Evolutionary conservation across 192 early-diverging fungal genomes (phyloP).

Genomic region (Rhizoclosmatium sp.): DNA sequence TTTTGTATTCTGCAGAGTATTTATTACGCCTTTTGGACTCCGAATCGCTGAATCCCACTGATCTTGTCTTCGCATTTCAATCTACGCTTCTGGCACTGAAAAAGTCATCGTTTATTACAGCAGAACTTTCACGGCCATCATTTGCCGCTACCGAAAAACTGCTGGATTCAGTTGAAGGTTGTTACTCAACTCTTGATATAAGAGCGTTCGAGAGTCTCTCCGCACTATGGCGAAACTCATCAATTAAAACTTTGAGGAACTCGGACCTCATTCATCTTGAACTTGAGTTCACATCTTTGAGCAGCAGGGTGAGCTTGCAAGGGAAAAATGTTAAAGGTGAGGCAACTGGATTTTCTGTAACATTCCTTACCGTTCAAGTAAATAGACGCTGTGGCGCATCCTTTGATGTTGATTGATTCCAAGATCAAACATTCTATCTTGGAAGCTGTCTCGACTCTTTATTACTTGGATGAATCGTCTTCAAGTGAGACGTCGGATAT

Average conservation of each 20-base stretch:
- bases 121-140: conserved; percentile 20
- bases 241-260: conserved; percentile 13
- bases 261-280: conserved; percentile 21
- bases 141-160: conserved; percentile 16
- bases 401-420: conserved; percentile 23
- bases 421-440: conserved; percentile 70
- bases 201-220: conserved; percentile 27
- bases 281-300: conserved; percentile 3
- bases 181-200: conserved; percentile 24
- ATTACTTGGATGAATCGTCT: conserved; percentile 65
- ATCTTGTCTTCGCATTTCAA: conserved; percentile 29
- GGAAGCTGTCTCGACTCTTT: conserved; percentile 74
- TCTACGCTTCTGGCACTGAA: conserved; percentile 7
- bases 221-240: conserved; percentile 20
- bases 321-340: conserved; percentile 22
- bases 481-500: conserved; percentile 43
- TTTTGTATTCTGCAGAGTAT: conserved; percentile 46
- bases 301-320: conserved; percentile 7
- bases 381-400: conserved; percentile 19
- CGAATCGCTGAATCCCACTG: conserved; percentile 9
- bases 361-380: background rate
- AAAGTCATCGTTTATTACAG: background rate
- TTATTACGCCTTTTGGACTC: conserved; percentile 11
- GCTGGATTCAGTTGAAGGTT: conserved; percentile 22
- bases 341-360: background rate